These are phyloP conservation scores for Zygotorulaspora mrakii DNA, from an alignment of 1,139 yeast genomes.

Conservation along the genomic window DNA sequence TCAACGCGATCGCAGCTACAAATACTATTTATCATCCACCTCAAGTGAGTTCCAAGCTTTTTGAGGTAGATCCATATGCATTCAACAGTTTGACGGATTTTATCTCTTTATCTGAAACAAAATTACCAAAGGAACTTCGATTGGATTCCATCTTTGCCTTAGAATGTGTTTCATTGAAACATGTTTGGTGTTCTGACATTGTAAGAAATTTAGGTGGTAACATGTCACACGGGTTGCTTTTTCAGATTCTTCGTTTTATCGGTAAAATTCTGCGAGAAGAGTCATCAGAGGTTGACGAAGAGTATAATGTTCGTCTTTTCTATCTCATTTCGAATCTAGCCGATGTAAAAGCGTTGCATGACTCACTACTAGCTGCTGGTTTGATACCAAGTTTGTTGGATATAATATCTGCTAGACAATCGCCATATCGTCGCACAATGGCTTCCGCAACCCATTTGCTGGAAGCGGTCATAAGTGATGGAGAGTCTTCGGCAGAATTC, in stretches of 20 bases:
- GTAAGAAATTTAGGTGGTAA: conserved; percentile 85
- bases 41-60: conserved; percentile 57
- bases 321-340: conserved; percentile 56
- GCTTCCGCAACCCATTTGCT: conserved; percentile 65
- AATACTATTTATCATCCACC: conserved; percentile 48
- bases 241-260: conserved; percentile 65
- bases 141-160: conserved; percentile 64
- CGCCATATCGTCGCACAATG: conserved; percentile 51
- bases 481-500: conserved; percentile 53
- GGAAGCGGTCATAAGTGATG: conserved; percentile 50
- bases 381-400: conserved; percentile 62
- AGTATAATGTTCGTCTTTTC: conserved; percentile 53
- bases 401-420: conserved; percentile 52
- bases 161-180: conserved; percentile 66
- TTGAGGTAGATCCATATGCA: conserved; percentile 73
- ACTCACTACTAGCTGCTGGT: conserved; percentile 62
- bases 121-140: conserved; percentile 49
- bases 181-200: conserved; percentile 72
- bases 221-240: conserved; percentile 78
- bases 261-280: conserved; percentile 43
- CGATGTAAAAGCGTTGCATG: conserved; percentile 50
- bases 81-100: conserved; percentile 69
- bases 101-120: conserved; percentile 52
- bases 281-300: conserved; percentile 41
- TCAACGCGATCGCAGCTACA: conserved; percentile 62